phyloP scores from a whole-genome alignment of 352 stramenopile species.

The Globisporangium cederbergense region DNA sequence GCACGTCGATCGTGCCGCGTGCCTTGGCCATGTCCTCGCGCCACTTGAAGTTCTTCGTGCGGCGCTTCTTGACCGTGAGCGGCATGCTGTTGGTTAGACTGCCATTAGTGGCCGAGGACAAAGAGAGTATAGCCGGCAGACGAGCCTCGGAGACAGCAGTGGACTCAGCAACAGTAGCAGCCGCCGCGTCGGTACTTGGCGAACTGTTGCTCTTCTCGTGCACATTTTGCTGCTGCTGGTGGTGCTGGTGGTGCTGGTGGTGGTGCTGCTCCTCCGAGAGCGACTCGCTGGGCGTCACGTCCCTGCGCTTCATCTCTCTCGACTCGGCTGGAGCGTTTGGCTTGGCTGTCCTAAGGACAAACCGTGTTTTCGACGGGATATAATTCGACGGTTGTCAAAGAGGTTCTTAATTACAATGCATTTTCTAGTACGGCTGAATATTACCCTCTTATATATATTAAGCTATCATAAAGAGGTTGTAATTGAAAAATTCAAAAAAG shows the following conservation, averaged over 20 bases:
- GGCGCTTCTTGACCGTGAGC: slow-evolving; percentile 67
- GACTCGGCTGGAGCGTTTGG: background rate
- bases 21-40: slow-evolving; percentile 67
- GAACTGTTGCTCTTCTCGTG: background rate
- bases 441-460: too few relatives aligned
- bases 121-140: background rate
- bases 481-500: too few relatives aligned
- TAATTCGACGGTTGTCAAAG: too few relatives aligned
- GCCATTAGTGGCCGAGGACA: background rate
- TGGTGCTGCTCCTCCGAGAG: slow-evolving; percentile 3
- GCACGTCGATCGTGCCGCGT: slow-evolving; percentile 36
- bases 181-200: background rate
- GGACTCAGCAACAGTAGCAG: background rate
- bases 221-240: background rate
- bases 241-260: too few relatives aligned
- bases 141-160: background rate
- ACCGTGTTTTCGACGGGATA: too few relatives aligned
- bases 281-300: background rate
- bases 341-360: too few relatives aligned
- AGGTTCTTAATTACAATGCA: too few relatives aligned
- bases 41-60: slow-evolving; percentile 81
- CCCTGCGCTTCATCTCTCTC: slow-evolving; percentile 12
- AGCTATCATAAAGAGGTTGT: too few relatives aligned
- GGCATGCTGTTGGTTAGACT: background rate
- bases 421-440: too few relatives aligned